Evolutionary conservation across 2,329 filamentous ascomycete species (phyloP).

Genomic region (Fusarium armeniacum): DNA sequence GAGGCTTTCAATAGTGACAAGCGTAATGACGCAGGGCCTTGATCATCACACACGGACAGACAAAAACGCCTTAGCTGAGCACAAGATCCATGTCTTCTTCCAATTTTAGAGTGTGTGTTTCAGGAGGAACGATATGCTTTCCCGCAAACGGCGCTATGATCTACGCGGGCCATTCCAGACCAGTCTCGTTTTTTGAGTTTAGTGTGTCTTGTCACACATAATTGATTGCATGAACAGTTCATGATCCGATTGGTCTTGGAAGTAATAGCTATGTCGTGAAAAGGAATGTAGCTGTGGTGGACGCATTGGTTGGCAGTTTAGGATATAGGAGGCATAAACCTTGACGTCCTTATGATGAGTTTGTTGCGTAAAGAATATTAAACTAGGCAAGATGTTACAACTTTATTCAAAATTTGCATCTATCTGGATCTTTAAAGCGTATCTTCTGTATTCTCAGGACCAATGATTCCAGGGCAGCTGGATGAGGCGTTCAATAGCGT

Average conservation of each 20-base stretch:
- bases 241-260: not conserved
- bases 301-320: not conserved
- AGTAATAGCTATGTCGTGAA: not conserved
- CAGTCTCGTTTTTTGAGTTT: not conserved
- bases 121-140: not conserved
- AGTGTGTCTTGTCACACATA: not conserved
- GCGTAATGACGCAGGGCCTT: conserved; percentile 16
- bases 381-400: not conserved
- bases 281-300: not conserved
- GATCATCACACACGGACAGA: not conserved
- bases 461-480: not conserved
- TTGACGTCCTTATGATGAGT: not conserved
- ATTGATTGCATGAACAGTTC: not conserved
- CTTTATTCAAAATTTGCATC: not conserved
- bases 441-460: not conserved
- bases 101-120: not conserved
- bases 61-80: not conserved
- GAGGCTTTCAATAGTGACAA: conserved; percentile 3
- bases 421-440: not conserved
- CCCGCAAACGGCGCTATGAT: conserved; percentile 5
- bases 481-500: not conserved
- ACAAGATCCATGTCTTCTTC: not conserved
- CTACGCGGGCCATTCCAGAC: not conserved
- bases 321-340: not conserved
- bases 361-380: not conserved